Percentiles rank a stretch among this genome's conserved stretches.
Evolutionary conservation across 441 rosid species (phyloP).

Genomic region (Euphorbia schlechtendalii): DNA sequence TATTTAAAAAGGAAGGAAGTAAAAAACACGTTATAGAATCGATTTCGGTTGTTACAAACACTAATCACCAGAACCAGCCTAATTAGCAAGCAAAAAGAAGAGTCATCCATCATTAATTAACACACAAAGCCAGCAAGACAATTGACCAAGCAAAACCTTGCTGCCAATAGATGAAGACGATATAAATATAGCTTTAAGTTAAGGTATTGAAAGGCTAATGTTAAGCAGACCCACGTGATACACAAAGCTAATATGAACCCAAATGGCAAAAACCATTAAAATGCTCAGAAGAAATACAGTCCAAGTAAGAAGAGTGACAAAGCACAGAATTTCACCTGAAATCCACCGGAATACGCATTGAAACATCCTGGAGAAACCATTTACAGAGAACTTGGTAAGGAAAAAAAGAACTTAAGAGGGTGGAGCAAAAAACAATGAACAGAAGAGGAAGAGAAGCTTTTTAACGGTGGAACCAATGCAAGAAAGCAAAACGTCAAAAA

Average conservation of each 20-base stretch:
- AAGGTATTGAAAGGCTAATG: neutral
- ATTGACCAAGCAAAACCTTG: neutral
- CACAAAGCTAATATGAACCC: neutral
- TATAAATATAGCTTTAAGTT: neutral
- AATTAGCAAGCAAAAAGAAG: neutral
- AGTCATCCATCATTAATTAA: neutral
- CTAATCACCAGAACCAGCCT: neutral
- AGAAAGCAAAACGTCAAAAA: constrained; percentile 1
- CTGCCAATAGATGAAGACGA: neutral
- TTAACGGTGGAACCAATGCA: constrained; percentile 1
- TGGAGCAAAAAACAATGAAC: neutral
- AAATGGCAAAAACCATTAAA: neutral
- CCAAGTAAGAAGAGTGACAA: neutral
- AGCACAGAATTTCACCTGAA: constrained; percentile 10
- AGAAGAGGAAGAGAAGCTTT: neutral
- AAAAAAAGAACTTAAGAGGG: neutral
- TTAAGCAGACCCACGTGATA: neutral
- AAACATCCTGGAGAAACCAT: constrained; percentile 9
- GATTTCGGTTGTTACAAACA: neutral
- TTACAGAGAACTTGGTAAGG: neutral
- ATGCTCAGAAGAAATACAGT: neutral
- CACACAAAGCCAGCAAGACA: neutral
- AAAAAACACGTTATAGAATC: neutral
- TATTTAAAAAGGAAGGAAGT: neutral
- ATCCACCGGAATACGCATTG: neutral